A percentile compares a stretch with the other conserved stretches of the same genome.
phyloP scores from a whole-genome alignment of 2,329 filamentous ascomycete species.

The Dactylonectria estremocensis region DNA sequence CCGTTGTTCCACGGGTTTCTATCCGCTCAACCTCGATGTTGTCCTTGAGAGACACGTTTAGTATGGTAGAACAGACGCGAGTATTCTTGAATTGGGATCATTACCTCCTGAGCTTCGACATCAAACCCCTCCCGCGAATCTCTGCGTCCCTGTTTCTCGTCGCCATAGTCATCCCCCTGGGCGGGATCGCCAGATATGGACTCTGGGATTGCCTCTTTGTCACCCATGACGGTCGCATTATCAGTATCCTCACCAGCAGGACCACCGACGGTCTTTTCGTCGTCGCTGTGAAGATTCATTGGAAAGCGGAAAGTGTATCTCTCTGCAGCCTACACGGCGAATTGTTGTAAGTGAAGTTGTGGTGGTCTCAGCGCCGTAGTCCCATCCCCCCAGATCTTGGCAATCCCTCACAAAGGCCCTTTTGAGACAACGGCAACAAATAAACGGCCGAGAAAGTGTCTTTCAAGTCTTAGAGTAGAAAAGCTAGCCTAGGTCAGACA shows the following conservation, averaged over 20 bases:
- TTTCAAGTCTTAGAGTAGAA: not conserved
- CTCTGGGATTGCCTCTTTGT: constrained; percentile 12
- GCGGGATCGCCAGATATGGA: not conserved
- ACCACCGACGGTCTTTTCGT: constrained; percentile 22
- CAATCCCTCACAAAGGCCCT: not conserved
- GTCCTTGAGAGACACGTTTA: constrained; percentile 25
- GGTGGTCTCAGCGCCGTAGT: not conserved
- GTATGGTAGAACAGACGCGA: not conserved
- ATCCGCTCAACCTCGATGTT: constrained; percentile 35
- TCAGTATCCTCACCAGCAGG: constrained; percentile 29
- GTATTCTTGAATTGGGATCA: not conserved
- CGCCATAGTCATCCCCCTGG: constrained; percentile 14
- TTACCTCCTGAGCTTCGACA: constrained; percentile 44
- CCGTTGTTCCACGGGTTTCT: constrained; percentile 35
- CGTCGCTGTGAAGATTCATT: constrained; percentile 22
- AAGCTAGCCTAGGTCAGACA: not conserved
- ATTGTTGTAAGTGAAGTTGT: not conserved
- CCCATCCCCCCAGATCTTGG: not conserved
- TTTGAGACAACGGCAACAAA: not conserved
- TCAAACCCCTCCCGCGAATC: constrained; percentile 39
- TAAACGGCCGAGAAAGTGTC: not conserved
- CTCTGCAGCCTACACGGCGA: too few species aligned
- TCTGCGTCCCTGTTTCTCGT: constrained; percentile 31
- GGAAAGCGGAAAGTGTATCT: not conserved
- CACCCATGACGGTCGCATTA: constrained; percentile 32